Conservation (phyloP, 108 stramenopile species). For the Nitzschia inconspicua region DNA sequence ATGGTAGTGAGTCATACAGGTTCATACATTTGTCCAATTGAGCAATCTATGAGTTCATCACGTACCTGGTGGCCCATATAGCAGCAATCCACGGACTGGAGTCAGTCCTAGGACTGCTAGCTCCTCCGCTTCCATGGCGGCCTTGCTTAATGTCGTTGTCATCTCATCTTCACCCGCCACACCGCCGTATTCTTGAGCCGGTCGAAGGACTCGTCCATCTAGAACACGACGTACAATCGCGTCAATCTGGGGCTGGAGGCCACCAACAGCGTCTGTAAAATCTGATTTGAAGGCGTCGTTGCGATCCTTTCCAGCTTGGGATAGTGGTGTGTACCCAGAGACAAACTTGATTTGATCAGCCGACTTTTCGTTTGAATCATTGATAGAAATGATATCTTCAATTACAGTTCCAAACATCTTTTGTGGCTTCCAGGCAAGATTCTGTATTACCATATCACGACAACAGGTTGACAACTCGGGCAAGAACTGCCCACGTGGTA, state of each 20-base stretch:
- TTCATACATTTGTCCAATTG: not conserved
- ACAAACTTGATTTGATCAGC: conserved; percentile 7
- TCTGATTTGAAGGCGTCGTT: conserved; percentile 58
- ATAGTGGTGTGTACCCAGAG: conserved; percentile 27
- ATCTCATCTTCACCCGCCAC: conserved; percentile 20
- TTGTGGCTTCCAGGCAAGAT: conserved; percentile 49
- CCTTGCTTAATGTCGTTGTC: conserved; percentile 14
- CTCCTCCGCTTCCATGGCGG: conserved; percentile 64
- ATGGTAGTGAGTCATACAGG: too few species aligned
- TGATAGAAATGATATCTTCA: conserved; percentile 1
- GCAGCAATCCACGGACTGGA: conserved; percentile 78
- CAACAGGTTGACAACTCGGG: conserved; percentile 1
- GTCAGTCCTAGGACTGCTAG: conserved; percentile 71
- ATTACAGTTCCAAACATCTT: conserved; percentile 36
- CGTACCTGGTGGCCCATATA: conserved; percentile 88
- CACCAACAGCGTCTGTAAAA: conserved; percentile 61
- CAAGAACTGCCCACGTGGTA: conserved; percentile 51
- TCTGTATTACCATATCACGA: conserved; percentile 45
- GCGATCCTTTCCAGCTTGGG: conserved; percentile 52
- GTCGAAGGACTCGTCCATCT: conserved; percentile 65
- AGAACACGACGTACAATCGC: conserved; percentile 75
- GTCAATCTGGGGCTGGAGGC: conserved; percentile 65
- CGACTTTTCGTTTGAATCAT: not conserved
- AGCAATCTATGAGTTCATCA: too few species aligned
- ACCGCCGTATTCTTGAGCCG: conserved; percentile 28